These are phyloP conservation scores for Capsicum pubescens DNA, from an alignment of 257 asterid species.

Conservation along the genomic window DNA sequence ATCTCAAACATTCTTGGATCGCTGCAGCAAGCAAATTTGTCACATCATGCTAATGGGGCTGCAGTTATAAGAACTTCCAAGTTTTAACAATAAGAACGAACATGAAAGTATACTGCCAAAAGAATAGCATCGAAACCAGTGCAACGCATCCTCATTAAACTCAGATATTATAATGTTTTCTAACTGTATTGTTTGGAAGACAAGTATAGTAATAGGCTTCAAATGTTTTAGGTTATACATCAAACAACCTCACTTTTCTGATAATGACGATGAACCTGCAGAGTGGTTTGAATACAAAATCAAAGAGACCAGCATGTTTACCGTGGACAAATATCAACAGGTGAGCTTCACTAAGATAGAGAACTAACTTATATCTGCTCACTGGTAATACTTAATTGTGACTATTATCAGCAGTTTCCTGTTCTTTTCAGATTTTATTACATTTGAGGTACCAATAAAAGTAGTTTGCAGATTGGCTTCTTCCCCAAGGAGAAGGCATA, in stretches of 20 bases:
- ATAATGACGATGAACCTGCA: conserved; percentile 44
- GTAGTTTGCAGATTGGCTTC: conserved; percentile 93
- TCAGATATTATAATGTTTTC: background rate
- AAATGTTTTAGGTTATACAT: conserved; percentile 70
- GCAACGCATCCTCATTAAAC: background rate
- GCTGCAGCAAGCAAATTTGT: too few species aligned
- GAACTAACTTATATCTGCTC: background rate
- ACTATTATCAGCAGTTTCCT: conserved; percentile 16
- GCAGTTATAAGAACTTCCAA: too few species aligned
- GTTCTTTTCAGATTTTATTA: conserved; percentile 28
- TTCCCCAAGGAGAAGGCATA: conserved; percentile 88
- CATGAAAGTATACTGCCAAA: too few species aligned
- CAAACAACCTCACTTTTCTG: conserved; percentile 73
- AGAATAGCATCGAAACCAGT: background rate
- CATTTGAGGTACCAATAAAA: conserved; percentile 51
- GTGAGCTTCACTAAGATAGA: conserved; percentile 51
- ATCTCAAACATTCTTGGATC: too few species aligned
- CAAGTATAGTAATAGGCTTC: conserved; percentile 30
- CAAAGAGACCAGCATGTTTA: conserved; percentile 93
- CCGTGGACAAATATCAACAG: conserved; percentile 98
- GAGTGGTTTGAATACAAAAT: conserved; percentile 98
- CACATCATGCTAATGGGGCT: too few species aligned
- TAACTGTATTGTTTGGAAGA: conserved; percentile 3
- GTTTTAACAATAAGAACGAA: too few species aligned
- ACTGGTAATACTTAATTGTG: conserved; percentile 30